Base-by-base conservation (phyloP, 306 rosid species). In the Geum urbanum region DNA sequence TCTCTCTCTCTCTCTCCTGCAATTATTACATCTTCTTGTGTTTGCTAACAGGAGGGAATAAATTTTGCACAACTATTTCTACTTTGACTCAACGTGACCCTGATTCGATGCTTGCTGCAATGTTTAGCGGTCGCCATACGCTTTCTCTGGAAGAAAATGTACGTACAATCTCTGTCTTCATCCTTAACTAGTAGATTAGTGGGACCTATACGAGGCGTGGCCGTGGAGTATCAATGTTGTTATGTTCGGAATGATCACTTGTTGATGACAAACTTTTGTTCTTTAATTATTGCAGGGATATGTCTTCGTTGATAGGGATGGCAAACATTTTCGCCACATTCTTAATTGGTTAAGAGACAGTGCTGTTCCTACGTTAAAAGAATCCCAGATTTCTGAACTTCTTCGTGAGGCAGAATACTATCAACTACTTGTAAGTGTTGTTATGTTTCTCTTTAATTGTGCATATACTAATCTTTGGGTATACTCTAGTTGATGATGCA, bases 341-440 rank as follows among this genome's bases (percentile, higher is more conserved):
- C 98, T 92, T 69, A 92, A 92, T 81, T 92, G 97, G 97, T 84
- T 92, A 58, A 87, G 98, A 69, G 97, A 92, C 39, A 91, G 97
- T 0, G 76, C 81, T 50, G 86, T 90, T 73, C 98, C 98, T 46
- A 76, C 77, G 15, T 82, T 92, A 9, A 83, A 84, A 49, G 97
- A 92, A 50, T 70, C 73, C 45, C 79, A 86, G 45, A 82, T 72
- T 78, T 22, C 79, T 8, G 96, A 92, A 77, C 83, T 92, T 78
- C 66, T 82, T 68, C 83, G 89, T 63, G 98, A 92, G 78, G 98
- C 96, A 58, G 98, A 92, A 74, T 92, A 88, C 80, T 92, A 90
- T 84, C 94, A 92, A 79, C 69, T 92, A 27, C 91, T 86, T 45
- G 98, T 90, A 74, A 82, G 89, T 63, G 20, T 66, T 53, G 64